Evolutionary conservation across 2,329 filamentous ascomycete genomes (phyloP).

Genomic region (Acrocalymma vagum): DNA sequence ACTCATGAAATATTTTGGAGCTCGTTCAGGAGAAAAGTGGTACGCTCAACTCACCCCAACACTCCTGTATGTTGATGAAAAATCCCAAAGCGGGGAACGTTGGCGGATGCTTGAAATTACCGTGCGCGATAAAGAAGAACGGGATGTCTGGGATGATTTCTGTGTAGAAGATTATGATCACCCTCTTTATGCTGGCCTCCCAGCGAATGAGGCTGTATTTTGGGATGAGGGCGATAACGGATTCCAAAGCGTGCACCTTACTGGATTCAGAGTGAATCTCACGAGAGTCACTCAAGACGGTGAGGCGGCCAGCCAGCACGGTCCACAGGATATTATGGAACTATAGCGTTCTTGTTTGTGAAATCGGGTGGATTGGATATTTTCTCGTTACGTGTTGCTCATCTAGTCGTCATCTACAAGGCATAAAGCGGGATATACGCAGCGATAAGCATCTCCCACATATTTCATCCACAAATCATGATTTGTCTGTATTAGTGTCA

Average conservation of each 20-base stretch:
- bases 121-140: constrained; percentile 23
- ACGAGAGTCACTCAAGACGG: constrained; percentile 13
- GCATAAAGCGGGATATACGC: too few species aligned
- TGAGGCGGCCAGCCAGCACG: too few species aligned
- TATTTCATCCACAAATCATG: too few species aligned
- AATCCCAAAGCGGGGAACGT: constrained; percentile 39
- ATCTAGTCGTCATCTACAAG: too few species aligned
- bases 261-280: constrained; percentile 41
- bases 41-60: constrained; percentile 38
- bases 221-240: constrained; percentile 33
- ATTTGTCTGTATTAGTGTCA: too few species aligned
- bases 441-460: too few species aligned
- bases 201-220: constrained; percentile 47
- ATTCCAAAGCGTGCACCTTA: constrained; percentile 38
- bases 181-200: constrained; percentile 40
- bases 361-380: too few species aligned
- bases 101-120: constrained; percentile 47
- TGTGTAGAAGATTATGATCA: constrained; percentile 44
- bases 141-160: constrained; percentile 45
- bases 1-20: constrained; percentile 3
- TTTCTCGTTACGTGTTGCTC: too few species aligned
- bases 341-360: too few species aligned
- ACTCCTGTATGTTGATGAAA: constrained; percentile 33
- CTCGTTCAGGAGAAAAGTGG: constrained; percentile 8
- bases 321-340: too few species aligned